phyloP scores from a whole-genome alignment of 345 rosid genomes.

The Eutrema yunnanense region DNA sequence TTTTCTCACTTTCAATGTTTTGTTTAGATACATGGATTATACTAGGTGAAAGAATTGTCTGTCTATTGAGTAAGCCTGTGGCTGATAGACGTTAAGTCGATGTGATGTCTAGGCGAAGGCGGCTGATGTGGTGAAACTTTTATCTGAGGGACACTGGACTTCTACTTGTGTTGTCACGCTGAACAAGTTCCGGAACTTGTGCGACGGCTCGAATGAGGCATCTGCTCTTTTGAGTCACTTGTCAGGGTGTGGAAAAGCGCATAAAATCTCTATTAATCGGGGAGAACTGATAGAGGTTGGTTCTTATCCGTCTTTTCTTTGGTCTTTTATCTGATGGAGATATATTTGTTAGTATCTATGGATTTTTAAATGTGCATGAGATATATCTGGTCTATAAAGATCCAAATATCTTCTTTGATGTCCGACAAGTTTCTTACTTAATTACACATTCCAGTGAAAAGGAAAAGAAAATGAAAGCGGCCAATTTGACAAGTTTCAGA shows the following conservation, averaged over 20 bases:
- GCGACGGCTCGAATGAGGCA: conserved; percentile 62
- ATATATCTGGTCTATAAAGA: background rate
- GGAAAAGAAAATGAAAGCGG: background rate
- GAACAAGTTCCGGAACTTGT: conserved; percentile 51
- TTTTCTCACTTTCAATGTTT: background rate
- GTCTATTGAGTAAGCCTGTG: background rate
- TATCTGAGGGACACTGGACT: conserved; percentile 34
- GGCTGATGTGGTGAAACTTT: conserved; percentile 21
- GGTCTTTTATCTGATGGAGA: background rate
- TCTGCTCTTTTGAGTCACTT: conserved; percentile 63
- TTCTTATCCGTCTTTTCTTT: background rate
- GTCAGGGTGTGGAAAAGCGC: conserved; percentile 55
- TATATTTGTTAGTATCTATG: background rate
- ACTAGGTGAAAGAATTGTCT: background rate
- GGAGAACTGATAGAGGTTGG: conserved; percentile 68
- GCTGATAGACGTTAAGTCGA: background rate
- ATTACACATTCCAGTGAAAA: background rate
- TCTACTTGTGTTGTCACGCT: conserved; percentile 49
- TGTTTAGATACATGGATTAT: background rate
- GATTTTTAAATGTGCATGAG: background rate
- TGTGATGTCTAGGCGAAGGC: conserved; percentile 22
- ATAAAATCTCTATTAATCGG: conserved; percentile 41
- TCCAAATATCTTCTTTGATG: background rate
- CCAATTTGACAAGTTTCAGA: background rate
- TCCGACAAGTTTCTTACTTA: background rate